Evolutionary conservation across 306 rosid genomes (phyloP), one percentile per base, ranked within the genome.

Genomic region (Quercus ilex): DNA sequence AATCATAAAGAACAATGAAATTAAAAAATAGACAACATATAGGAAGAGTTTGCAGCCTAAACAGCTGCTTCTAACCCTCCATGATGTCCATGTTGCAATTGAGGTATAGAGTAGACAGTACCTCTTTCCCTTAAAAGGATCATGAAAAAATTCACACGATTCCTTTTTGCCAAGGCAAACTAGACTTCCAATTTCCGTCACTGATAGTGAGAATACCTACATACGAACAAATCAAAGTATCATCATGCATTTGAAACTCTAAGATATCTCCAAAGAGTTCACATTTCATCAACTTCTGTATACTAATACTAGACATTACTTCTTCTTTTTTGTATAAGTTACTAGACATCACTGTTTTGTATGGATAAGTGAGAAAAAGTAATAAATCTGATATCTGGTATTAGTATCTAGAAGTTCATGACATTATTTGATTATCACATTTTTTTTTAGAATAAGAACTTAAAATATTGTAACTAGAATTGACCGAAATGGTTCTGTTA

Each of bases 151-250:
- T 85, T 94, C 99, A 78, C 87, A 87, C 17, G 95, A 87, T 19
- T 83, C 97, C 75, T 77, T 87, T 19, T 89, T 41, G 33, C 94
- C 95, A 77, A 94, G 97, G 90, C 89, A 77, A 81, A 92, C 75
- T 30, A 94, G 51, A 84, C 71, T 84, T 82, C 97, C 99, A 81
- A 94, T 91, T 90, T 94, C 99, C 80, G 82, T 77, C 80, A 90
- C 92, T 6, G 99, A 91, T 60, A 94, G 87, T 9, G 97, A 89
- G 83, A 92, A 91, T 20, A 93, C 91, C 97, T 93, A 75, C 82
- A 89, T 70, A 78, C 71, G 74, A 89, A 74, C 58, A 88, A 82
- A 74, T 59, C 23, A 78, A 74, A 74, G 56, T 46, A 75, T 79
- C 69, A 77, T 49, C 26, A 77, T 9, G 55, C 51, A 17, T 14